Conservation (phyloP, 176 grass and related monocot genomes). For the Neostapfia colusana region DNA sequence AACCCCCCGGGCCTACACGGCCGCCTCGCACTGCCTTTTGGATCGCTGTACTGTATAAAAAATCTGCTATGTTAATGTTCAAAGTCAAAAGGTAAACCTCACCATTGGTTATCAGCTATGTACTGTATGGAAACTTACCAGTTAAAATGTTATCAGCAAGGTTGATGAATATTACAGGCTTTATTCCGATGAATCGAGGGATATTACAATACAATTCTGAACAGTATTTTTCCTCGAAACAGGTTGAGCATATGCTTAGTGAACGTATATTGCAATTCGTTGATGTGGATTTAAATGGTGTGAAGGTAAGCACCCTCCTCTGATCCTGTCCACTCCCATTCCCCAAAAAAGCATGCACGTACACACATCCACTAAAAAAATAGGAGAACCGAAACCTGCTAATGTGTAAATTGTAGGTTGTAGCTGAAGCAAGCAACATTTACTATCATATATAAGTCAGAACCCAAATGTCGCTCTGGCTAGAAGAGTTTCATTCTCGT, state of each 20-base stretch:
- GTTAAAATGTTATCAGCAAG: neutral
- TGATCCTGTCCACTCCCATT: too few species aligned
- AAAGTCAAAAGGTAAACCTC: neutral
- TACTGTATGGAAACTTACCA: neutral
- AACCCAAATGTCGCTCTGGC: neutral
- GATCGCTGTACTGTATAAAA: neutral
- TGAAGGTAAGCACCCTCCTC: conserved; percentile 57
- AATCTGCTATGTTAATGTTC: too few species aligned
- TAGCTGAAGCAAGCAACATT: neutral
- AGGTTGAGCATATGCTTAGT: conserved; percentile 97
- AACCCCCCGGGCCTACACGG: too few species aligned
- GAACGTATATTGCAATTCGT: conserved; percentile 79
- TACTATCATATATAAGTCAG: neutral
- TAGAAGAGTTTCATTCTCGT: neutral
- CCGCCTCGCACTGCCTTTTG: too few species aligned
- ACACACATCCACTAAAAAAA: neutral
- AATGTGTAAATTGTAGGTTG: neutral
- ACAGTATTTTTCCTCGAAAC: conserved; percentile 38
- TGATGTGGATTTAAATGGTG: conserved; percentile 69
- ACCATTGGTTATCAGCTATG: neutral
- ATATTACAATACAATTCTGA: conserved; percentile 28
- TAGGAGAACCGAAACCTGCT: neutral
- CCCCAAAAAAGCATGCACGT: neutral
- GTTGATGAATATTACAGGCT: neutral
- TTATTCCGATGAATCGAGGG: neutral